Conservation (phyloP, 2,329 filamentous ascomycete species). For the Zymoseptoria brevis region DNA sequence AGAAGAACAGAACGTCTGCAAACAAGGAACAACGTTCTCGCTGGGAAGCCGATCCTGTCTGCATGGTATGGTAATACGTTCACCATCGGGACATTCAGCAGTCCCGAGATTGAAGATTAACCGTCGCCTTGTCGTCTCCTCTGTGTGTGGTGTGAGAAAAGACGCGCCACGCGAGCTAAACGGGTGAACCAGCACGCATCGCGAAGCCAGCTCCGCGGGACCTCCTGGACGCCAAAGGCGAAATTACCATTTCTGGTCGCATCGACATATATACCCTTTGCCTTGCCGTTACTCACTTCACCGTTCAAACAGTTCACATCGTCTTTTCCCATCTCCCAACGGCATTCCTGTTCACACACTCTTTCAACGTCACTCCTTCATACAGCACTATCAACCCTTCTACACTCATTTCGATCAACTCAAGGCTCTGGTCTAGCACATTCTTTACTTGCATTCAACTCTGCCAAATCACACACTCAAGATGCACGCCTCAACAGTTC, state of each 20-base stretch:
- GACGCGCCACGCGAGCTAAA: neutral
- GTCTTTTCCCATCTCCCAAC: neutral
- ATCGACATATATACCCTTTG: neutral
- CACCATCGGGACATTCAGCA: neutral
- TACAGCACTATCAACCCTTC: neutral
- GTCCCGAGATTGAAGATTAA: neutral
- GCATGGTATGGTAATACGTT: neutral
- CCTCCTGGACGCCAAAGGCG: neutral
- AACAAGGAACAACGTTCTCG: neutral
- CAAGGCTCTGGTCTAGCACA: neutral
- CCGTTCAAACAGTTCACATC: neutral
- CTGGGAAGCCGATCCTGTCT: neutral
- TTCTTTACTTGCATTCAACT: neutral
- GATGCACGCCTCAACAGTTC: neutral
- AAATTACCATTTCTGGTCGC: neutral
- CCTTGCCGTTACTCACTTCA: neutral
- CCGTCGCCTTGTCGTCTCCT: neutral
- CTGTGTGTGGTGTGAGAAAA: neutral
- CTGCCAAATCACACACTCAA: neutral
- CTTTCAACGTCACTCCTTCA: neutral
- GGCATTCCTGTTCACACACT: neutral
- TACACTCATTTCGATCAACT: neutral
- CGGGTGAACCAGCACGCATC: neutral
- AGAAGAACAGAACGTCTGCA: neutral
- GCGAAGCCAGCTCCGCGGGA: neutral